Percentiles rank a stretch among this genome's conserved stretches.
Conservation (phyloP, 2,329 filamentous ascomycete genomes). For the Capronia coronata region DNA sequence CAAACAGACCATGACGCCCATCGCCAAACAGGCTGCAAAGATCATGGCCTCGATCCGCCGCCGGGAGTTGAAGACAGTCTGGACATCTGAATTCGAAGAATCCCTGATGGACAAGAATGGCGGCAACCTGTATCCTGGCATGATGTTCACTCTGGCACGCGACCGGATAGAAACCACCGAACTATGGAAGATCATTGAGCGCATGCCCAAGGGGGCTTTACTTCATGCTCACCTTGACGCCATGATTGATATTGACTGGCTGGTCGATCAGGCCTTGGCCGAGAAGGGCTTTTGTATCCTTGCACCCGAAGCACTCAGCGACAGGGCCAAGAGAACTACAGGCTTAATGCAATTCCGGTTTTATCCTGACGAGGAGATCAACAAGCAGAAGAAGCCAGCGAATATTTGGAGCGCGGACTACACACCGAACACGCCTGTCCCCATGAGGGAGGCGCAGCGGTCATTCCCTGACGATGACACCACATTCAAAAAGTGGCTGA, state of each 20-base stretch:
- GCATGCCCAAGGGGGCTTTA: constrained; percentile 82
- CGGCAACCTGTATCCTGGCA: constrained; percentile 70
- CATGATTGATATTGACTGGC: constrained; percentile 79
- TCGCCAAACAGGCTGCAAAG: constrained; percentile 67
- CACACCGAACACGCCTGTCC: constrained; percentile 51
- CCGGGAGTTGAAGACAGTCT: constrained; percentile 67
- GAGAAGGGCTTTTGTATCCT: constrained; percentile 31
- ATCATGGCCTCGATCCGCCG: constrained; percentile 75
- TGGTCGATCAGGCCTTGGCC: constrained; percentile 63
- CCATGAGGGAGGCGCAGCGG: constrained; percentile 58
- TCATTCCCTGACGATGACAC: constrained; percentile 67
- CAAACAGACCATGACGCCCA: constrained; percentile 66
- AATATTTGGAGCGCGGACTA: constrained; percentile 64
- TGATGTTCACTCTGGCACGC: constrained; percentile 88
- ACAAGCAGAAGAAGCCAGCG: constrained; percentile 19
- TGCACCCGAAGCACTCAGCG: constrained; percentile 22
- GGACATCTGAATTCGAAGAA: constrained; percentile 69
- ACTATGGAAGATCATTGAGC: constrained; percentile 75
- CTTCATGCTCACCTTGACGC: constrained; percentile 86
- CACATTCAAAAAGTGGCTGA: constrained; percentile 69
- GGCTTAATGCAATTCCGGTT: constrained; percentile 22
- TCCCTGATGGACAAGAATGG: constrained; percentile 55
- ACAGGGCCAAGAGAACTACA: constrained; percentile 14
- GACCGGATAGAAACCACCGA: constrained; percentile 76
- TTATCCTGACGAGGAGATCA: constrained; percentile 24